These are phyloP conservation scores for Solanum paucissectum DNA, from an alignment of 257 asterid species.

Conservation along the genomic window DNA sequence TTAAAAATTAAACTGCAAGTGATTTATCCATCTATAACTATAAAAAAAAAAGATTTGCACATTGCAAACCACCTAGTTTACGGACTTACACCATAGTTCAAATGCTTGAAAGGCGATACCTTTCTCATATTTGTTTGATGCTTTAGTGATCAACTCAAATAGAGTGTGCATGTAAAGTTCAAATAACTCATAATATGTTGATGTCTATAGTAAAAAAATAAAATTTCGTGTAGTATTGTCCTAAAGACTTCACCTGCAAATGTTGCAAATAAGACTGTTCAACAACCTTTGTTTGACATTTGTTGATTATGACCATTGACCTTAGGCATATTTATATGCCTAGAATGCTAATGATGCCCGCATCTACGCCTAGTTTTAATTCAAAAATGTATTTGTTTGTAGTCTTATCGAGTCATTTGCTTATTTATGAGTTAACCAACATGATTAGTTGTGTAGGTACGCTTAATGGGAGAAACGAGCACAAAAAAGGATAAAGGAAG, in stretches of 20 bases:
- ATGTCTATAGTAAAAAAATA: conserved; percentile 22
- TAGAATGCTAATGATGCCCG: too few relatives aligned
- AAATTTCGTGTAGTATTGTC: not conserved
- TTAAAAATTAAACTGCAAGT: too few relatives aligned
- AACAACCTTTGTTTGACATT: not conserved
- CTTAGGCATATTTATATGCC: too few relatives aligned
- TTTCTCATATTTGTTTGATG: conserved; percentile 58
- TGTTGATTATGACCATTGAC: not conserved
- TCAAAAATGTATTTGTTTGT: too few relatives aligned
- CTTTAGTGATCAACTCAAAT: conserved; percentile 59
- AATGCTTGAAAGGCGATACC: not conserved
- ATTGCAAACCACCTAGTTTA: not conserved
- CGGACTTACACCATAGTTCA: not conserved
- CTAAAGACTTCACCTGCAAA: not conserved
- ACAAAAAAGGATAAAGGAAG: too few relatives aligned
- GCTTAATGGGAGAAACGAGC: too few relatives aligned
- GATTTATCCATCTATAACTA: too few relatives aligned
- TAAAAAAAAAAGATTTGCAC: not conserved
- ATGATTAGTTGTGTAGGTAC: too few relatives aligned
- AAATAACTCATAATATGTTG: conserved; percentile 51
- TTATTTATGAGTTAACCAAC: too few relatives aligned
- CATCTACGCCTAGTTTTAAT: too few relatives aligned
- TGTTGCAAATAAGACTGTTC: not conserved
- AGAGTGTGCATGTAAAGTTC: conserved; percentile 61
- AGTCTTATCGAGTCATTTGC: too few relatives aligned